A percentile compares a stretch with the other conserved stretches of the same genome.
Conservation (phyloP, 1,284 basidiomycete species). For the Trichosporon ovoides region DNA sequence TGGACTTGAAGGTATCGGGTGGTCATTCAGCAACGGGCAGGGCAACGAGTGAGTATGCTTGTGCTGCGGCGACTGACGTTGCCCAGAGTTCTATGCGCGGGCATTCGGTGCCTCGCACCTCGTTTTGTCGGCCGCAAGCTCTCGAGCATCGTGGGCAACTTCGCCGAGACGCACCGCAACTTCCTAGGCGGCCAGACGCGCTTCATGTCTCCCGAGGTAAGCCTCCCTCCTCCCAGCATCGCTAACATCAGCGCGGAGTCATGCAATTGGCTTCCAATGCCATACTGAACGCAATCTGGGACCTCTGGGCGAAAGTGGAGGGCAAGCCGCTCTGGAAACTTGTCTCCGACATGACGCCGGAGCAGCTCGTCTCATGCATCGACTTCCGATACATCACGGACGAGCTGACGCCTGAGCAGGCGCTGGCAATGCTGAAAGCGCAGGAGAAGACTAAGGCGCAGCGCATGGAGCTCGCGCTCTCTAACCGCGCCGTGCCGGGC, state of each 20-base stretch:
- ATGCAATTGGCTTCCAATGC: conserved; percentile 53
- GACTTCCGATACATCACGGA: conserved; percentile 88
- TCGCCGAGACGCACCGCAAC: conserved; percentile 25
- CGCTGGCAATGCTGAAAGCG: conserved; percentile 68
- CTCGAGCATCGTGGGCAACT: conserved; percentile 20
- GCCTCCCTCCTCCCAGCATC: conserved; percentile 56
- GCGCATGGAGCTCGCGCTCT: conserved; percentile 62
- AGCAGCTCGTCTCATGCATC: conserved; percentile 74
- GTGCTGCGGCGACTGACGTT: conserved; percentile 46
- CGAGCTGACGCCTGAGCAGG: conserved; percentile 81
- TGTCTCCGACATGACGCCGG: conserved; percentile 53
- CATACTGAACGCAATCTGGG: conserved; percentile 51
- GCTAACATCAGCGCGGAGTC: conserved; percentile 49
- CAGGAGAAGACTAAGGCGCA: conserved; percentile 68
- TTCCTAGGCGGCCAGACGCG: conserved; percentile 25
- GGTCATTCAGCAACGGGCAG: conserved; percentile 88
- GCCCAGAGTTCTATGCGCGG: conserved; percentile 40
- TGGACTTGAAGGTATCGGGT: conserved; percentile 68
- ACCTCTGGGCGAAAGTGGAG: conserved; percentile 51
- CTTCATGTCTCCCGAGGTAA: conserved; percentile 55
- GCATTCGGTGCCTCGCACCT: conserved; percentile 24
- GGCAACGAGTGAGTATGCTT: conserved; percentile 61
- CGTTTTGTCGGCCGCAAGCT: conserved; percentile 25
- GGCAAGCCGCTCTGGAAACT: conserved; percentile 54
- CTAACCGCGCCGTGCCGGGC: conserved; percentile 24